Evolutionary conservation across 1,284 basidiomycete species (phyloP).

Genomic region (Boletus subluridellus): DNA sequence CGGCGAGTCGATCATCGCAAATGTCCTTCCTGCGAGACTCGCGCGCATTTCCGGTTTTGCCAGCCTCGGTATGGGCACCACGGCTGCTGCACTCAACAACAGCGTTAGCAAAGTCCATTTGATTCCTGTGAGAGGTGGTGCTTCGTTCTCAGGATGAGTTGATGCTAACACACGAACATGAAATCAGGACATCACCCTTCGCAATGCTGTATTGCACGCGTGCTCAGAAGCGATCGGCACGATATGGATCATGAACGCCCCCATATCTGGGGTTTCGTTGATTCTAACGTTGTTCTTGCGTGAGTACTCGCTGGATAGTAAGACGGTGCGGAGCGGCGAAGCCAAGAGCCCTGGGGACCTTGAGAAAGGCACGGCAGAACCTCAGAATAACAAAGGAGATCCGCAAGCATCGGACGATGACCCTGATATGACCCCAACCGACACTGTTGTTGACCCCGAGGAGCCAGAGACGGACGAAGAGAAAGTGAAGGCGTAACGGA

Average conservation of each 20-base stretch:
- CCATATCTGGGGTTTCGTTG: constrained; percentile 54
- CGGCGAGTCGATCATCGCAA: no score
- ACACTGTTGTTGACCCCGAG: background rate
- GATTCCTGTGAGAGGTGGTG: constrained; percentile 46
- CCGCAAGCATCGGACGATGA: background rate
- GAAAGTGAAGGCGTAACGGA: background rate
- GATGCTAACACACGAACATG: background rate
- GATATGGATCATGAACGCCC: constrained; percentile 71
- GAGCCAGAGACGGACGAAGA: background rate
- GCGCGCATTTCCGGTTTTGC: no score
- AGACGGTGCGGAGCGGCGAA: constrained; percentile 42
- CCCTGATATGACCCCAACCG: constrained; percentile 7
- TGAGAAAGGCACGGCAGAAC: background rate
- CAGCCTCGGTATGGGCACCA: no score
- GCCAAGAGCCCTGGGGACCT: constrained; percentile 1
- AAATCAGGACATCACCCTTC: no score
- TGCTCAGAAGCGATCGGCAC: constrained; percentile 46
- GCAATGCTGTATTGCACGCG: background rate
- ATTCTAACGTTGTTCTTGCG: constrained; percentile 58
- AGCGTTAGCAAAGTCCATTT: constrained; percentile 51
- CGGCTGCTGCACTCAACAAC: background rate
- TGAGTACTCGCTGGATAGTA: constrained; percentile 61
- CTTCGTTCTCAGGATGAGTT: background rate
- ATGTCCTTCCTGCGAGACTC: no score
- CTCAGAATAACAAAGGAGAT: background rate